These are phyloP conservation scores for Eragrostis nindensis DNA, from an alignment of 176 grass and related monocot species.

Conservation along the genomic window DNA sequence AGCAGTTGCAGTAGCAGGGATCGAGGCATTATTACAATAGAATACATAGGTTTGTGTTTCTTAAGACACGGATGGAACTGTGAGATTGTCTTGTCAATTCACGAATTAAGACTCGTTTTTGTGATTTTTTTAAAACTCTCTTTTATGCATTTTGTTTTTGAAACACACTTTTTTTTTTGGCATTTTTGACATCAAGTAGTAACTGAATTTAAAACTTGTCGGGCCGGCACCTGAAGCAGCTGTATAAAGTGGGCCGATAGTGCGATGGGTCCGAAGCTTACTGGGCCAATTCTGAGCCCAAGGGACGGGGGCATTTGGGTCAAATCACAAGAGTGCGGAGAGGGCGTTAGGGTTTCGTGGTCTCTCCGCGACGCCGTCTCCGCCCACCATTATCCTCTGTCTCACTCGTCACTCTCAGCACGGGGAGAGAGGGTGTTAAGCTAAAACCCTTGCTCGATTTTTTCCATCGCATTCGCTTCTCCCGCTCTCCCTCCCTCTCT, in stretches of 20 bases:
- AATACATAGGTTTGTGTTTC: no score
- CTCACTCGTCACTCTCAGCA: not conserved
- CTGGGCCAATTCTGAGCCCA: not conserved
- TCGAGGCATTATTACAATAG: no score
- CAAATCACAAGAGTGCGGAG: not conserved
- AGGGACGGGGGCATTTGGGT: not conserved
- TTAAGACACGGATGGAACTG: no score
- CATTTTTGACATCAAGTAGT: no score
- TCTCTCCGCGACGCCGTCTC: slow-evolving; percentile 3
- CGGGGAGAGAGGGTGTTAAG: not conserved
- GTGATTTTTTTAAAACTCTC: no score
- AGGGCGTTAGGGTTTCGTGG: slow-evolving; percentile 31
- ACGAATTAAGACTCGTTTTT: no score
- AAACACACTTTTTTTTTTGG: no score
- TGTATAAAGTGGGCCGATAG: not conserved
- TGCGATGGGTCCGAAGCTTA: not conserved
- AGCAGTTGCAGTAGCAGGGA: no score
- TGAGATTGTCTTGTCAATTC: no score
- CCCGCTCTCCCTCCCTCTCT: not conserved
- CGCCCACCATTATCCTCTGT: slow-evolving; percentile 2
- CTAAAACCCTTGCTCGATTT: slow-evolving; percentile 11
- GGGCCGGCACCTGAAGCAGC: not conserved
- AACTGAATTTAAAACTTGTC: not conserved
- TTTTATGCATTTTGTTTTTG: no score
- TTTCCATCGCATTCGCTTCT: not conserved